Percentiles rank a stretch among this genome's conserved stretches.
Conservation (phyloP, 768 basidiomycete genomes). For the Lentinus tigrinus region DNA sequence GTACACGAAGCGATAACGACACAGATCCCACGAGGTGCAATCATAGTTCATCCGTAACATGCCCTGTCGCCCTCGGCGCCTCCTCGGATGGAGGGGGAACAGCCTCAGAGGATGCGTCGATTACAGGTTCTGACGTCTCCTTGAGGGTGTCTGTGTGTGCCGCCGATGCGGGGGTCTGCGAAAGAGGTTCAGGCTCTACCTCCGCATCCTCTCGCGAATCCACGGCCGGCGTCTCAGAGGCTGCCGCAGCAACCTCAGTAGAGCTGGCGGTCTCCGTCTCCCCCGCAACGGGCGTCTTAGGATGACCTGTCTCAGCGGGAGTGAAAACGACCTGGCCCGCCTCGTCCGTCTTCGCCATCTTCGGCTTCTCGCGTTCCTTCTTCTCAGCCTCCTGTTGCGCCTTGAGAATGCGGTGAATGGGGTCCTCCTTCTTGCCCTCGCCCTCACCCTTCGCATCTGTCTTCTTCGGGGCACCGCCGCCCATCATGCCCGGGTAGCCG, state of each 20-base stretch:
- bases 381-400: conserved; percentile 25
- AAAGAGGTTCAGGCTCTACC: neutral
- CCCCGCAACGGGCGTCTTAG: conserved; percentile 19
- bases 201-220: neutral
- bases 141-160: no score
- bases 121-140: no score
- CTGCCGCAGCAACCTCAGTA: neutral
- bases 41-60: no score
- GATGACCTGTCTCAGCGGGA: conserved; percentile 18
- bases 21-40: no score
- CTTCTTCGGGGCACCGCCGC: conserved; percentile 35
- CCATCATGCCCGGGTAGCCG: conserved; percentile 44
- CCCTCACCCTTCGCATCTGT: conserved; percentile 16
- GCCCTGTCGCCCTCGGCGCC: no score
- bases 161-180: neutral
- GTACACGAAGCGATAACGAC: no score
- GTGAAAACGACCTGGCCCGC: conserved; percentile 23
- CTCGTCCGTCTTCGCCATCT: conserved; percentile 26
- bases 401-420: conserved; percentile 27
- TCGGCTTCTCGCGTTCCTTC: conserved; percentile 17
- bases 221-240: neutral
- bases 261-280: conserved; percentile 13
- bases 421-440: conserved; percentile 28
- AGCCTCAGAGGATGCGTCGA: no score
- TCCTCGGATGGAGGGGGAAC: no score